Conservation (phyloP, 2,329 filamentous ascomycete genomes). For the Ascomycota sp. region DNA sequence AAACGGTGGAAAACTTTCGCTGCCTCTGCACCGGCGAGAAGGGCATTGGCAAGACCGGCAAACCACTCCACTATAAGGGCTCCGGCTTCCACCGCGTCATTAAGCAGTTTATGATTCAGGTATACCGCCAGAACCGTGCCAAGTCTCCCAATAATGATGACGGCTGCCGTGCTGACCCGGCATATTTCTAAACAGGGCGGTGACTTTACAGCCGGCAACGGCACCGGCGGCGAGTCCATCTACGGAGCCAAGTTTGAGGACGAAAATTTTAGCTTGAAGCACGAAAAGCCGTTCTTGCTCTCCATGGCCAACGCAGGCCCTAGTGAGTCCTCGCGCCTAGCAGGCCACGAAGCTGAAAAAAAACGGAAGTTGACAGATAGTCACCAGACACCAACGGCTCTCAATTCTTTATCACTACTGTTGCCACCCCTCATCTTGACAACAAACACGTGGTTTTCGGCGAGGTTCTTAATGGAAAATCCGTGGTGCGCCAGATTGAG, state of each 20-base stretch:
- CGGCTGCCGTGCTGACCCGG: no score
- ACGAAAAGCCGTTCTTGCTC: conserved; percentile 80
- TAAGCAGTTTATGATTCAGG: conserved; percentile 85
- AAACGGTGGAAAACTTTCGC: conserved; percentile 93
- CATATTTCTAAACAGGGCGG: conserved; percentile 44
- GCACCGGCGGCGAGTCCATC: conserved; percentile 90
- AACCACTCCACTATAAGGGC: conserved; percentile 82
- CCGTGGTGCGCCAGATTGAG: conserved; percentile 74
- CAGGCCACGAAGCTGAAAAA: no score
- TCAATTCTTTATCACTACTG: conserved; percentile 96
- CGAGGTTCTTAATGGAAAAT: conserved; percentile 83
- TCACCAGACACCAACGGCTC: conserved; percentile 70
- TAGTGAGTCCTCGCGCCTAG: conserved; percentile 41
- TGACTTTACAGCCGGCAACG: conserved; percentile 88
- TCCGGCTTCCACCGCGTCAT: conserved; percentile 91
- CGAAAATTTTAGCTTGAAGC: conserved; percentile 84
- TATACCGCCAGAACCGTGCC: no score
- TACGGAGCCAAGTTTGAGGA: conserved; percentile 96
- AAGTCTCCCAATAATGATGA: no score
- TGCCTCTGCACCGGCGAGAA: conserved; percentile 90
- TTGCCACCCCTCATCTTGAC: conserved; percentile 84
- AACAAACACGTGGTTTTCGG: conserved; percentile 96
- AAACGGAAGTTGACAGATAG: no score
- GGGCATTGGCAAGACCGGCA: conserved; percentile 59
- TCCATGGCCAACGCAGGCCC: conserved; percentile 97